Evolutionary conservation across 192 early-diverging fungal genomes (phyloP), one percentile per base, ranked within the genome.

Genomic region (Coemansia sp.): DNA sequence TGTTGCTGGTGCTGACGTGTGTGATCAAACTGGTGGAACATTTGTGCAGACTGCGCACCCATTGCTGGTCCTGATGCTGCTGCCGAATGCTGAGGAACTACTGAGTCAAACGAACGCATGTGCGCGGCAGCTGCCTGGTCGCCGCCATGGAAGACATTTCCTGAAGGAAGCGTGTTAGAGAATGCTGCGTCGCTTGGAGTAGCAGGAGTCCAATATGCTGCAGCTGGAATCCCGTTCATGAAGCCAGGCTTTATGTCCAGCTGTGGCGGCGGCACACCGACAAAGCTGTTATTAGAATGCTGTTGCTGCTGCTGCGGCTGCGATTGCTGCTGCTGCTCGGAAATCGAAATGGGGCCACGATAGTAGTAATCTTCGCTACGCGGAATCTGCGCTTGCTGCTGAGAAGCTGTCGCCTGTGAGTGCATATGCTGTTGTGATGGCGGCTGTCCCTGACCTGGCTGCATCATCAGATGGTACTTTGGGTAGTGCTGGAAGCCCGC

Each of bases 401-500:
- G 63, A 14, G 61, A 61, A 19, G 64, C 56, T 23, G 67, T 54
- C 4, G 54, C 23, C 64, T 63, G 66, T 25, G 39, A 27, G 31
- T 67, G 70, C 17, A 61, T 57, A 9, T 59, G 57, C 36, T 66
- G 65, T 31, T 58, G 61, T 42, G 53, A 54, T 50, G 54, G 57
- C 58, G 62, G 57, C 32, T 68, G 76, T 5, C 65, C 57, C n/a
- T 80, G 78, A 0, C 78, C 79, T 0, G 63, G 54, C 61, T 76
- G 74, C 74, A 81, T 81, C 79, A 81, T 81, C 55, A 75, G 21
- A 36, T 75, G 79, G 64, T 81, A 81, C 63, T 81, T 81, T 54
- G 68, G 65, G 53, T 78, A 83, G 3, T 65, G 46, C 51, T 66
- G 63, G 62, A 75, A 83, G 6, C 70, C 54, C 2, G 66, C 56